Conservation (phyloP, 164 flowering plant genomes). For the Vitis amurensis region DNA sequence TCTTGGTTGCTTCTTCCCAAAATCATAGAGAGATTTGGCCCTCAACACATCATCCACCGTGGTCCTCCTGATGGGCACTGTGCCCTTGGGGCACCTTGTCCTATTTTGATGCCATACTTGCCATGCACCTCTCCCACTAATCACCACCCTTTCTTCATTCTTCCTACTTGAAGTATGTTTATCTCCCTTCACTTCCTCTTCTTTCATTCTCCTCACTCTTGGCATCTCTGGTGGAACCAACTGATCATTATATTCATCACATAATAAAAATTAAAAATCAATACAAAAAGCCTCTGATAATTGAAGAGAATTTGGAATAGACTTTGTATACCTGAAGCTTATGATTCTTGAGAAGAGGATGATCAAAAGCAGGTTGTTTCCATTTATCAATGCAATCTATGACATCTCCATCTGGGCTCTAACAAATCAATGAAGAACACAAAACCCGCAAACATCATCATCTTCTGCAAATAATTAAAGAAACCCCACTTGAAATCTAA, state of each 20-base stretch:
- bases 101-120: constrained; percentile 89
- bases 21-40: constrained; percentile 82
- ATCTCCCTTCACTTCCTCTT: constrained; percentile 16
- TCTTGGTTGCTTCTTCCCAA: constrained; percentile 61
- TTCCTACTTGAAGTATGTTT: not conserved
- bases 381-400: constrained; percentile 83
- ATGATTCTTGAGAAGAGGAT: constrained; percentile 89
- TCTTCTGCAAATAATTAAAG: not conserved
- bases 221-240: constrained; percentile 54
- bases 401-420: constrained; percentile 97
- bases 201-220: constrained; percentile 10
- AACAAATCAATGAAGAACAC: constrained; percentile 11
- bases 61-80: constrained; percentile 83
- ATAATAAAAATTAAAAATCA: too few relatives aligned
- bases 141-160: not conserved
- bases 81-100: constrained; percentile 75
- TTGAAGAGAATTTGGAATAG: not conserved
- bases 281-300: not conserved
- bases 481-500: not conserved
- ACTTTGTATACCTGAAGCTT: constrained; percentile 71
- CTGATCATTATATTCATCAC: constrained; percentile 22
- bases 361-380: constrained; percentile 92
- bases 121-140: constrained; percentile 43
- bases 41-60: constrained; percentile 75
- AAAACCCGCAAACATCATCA: not conserved